Percentiles rank a stretch among this genome's conserved stretches.
phyloP scores from a whole-genome alignment of 306 rosid genomes.

The Rosa chinensis region DNA sequence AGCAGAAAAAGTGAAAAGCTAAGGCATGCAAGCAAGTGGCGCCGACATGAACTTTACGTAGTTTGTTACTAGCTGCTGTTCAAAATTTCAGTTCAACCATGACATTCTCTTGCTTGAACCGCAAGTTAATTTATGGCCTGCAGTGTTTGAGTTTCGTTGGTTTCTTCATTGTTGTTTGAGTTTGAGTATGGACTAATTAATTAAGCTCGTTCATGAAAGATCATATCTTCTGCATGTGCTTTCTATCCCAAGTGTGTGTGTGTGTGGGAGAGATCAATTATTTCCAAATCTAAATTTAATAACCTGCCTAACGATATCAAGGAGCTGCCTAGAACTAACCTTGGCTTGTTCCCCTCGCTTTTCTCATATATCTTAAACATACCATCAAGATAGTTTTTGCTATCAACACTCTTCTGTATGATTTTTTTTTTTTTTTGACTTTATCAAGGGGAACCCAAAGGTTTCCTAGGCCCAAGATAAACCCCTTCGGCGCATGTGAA shows the following conservation, averaged over 20 bases:
- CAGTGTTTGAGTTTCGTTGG: neutral
- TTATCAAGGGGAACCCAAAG: too few species aligned
- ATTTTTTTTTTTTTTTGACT: too few species aligned
- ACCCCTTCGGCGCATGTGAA: too few species aligned
- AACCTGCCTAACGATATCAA: too few species aligned
- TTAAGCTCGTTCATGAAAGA: neutral
- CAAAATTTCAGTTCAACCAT: neutral
- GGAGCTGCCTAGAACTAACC: too few species aligned
- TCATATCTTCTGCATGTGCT: neutral
- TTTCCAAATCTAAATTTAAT: too few species aligned
- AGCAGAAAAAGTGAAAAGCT: neutral
- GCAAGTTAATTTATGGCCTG: neutral
- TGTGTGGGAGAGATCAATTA: too few species aligned
- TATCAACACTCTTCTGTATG: neutral
- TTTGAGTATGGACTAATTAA: neutral
- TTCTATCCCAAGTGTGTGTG: too few species aligned
- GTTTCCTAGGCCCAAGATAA: too few species aligned
- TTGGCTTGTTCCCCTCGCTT: too few species aligned
- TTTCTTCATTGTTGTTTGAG: neutral
- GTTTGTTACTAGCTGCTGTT: neutral
- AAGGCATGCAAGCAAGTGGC: neutral
- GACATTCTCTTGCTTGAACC: neutral
- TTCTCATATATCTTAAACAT: too few species aligned
- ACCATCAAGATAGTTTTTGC: neutral
- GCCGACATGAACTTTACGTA: constrained; percentile 8